Base-by-base conservation (phyloP, 345 rosid genomes). In the Brassica cretica region DNA sequence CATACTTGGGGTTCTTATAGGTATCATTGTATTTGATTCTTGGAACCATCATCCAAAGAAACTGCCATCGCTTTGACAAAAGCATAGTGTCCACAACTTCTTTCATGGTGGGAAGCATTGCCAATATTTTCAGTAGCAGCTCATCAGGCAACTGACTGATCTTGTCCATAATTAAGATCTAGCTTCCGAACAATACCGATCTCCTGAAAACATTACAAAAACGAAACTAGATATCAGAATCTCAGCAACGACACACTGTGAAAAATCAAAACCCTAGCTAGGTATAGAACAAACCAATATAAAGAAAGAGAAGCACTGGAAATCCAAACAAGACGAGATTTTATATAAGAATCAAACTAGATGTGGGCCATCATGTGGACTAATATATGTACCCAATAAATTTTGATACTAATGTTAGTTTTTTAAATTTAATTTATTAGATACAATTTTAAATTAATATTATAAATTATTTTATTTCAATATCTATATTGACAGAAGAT, bases 31-130 rank as follows among this genome's bases (percentile, higher is more conserved):
- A 49, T 14, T 4, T 6, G 55, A 49, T 1, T 25, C 1, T 66
- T 75, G 78, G 78, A 9, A 75, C 27, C 29, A 35, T 14, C 78
- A 3, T 66, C 78, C 72, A 75, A n/a, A 66, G 71, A 62, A 49
- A 73, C 30, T 46, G 5, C 69, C 69, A 73, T 10, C 76, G 69
- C 41, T 72, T 60, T n/a, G 68, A 72, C 68, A 72, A 27, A 72
- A 72, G 44, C 67, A 61, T 72, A 8, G 76, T 72, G 41, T 14
- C 68, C 37, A 74, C 55, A 1, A 74, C 55, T 33, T 74, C 55
- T 55, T 53, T 74, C 15, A 68, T 49, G 2, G 65, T 61, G 7
- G 78, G 71, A 0, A 35, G 53, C 4, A 35, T 21, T 30, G 65
- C 66, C 65, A 61, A 72, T 61, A 72, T 72, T 2, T 3, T 60